Conservation (phyloP, 306 rosid species). For the Quercus parvula region DNA sequence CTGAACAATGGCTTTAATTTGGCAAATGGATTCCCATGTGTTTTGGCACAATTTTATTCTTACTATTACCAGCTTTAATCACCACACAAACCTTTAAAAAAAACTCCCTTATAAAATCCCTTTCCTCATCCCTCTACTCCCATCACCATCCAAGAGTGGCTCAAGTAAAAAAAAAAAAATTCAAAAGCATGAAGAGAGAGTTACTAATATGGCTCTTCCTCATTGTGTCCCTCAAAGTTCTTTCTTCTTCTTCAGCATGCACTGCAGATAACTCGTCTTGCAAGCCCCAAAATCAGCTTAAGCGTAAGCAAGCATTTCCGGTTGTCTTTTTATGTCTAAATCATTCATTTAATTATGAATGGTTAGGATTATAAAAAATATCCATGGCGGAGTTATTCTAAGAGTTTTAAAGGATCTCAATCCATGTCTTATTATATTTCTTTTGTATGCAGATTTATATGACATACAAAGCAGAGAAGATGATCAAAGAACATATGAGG, state of each 20-base stretch:
- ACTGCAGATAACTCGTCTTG: slow-evolving; percentile 8
- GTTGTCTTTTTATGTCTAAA: neutral
- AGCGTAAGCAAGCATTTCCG: slow-evolving; percentile 32
- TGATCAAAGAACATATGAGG: slow-evolving; percentile 19
- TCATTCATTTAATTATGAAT: too few relatives aligned
- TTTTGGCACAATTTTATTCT: neutral
- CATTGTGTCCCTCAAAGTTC: slow-evolving; percentile 30
- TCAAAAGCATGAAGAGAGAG: slow-evolving; percentile 21
- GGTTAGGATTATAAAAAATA: too few relatives aligned
- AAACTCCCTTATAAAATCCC: neutral
- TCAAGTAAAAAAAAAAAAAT: neutral
- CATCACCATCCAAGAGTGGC: slow-evolving; percentile 1
- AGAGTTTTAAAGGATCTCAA: too few relatives aligned
- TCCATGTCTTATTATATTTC: neutral
- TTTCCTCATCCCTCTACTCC: neutral
- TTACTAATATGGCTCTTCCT: slow-evolving; percentile 22
- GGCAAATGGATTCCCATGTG: slow-evolving; percentile 12
- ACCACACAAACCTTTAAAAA: neutral
- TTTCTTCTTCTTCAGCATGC: slow-evolving; percentile 19
- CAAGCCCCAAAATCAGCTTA: slow-evolving; percentile 19
- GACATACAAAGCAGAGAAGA: slow-evolving; percentile 16
- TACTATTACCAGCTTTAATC: neutral
- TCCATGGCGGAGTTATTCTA: too few relatives aligned
- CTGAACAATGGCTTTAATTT: neutral
- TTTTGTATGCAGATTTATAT: slow-evolving; percentile 25